Evolutionary conservation across 768 basidiomycete species (phyloP).

Genomic region (Nidularia sp.): DNA sequence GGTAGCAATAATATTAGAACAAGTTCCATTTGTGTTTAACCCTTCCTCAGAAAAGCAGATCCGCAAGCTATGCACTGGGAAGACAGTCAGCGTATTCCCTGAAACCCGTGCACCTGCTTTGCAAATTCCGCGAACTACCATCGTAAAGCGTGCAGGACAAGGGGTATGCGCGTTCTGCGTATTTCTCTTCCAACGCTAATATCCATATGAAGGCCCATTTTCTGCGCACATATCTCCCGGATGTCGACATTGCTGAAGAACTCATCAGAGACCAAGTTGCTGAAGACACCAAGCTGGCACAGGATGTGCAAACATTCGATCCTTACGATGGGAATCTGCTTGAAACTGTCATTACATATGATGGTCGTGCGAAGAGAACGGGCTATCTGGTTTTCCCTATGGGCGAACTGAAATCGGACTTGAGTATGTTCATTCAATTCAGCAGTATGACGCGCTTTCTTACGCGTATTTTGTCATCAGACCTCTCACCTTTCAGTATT

Average conservation of each 20-base stretch:
- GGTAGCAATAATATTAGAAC: not conserved
- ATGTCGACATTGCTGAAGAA: conserved; percentile 69
- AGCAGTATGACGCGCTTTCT: conserved; percentile 1
- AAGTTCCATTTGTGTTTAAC: not conserved
- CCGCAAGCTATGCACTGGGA: conserved; percentile 16
- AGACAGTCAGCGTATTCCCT: conserved; percentile 49
- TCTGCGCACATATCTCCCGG: conserved; percentile 66
- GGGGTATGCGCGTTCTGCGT: conserved; percentile 39
- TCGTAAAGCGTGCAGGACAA: conserved; percentile 57
- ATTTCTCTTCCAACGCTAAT: conserved; percentile 2
- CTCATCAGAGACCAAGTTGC: conserved; percentile 55
- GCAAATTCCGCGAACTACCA: conserved; percentile 21
- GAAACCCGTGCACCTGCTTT: conserved; percentile 40
- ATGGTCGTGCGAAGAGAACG: conserved; percentile 12
- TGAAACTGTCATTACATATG: conserved; percentile 28
- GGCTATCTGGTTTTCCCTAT: conserved; percentile 54
- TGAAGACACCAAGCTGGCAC: conserved; percentile 33
- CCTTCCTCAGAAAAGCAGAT: conserved; percentile 1
- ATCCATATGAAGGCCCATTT: conserved; percentile 54
- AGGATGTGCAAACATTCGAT: conserved; percentile 42
- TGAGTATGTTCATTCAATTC: conserved; percentile 45
- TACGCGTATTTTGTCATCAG: conserved; percentile 22
- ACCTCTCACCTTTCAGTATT: conserved; percentile 40
- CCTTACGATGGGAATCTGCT: conserved; percentile 55
- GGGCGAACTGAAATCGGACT: conserved; percentile 52